A percentile compares a stretch with the other conserved stretches of the same genome.
phyloP scores from a whole-genome alignment of 768 basidiomycete genomes.

The Boletus barrowsii region DNA sequence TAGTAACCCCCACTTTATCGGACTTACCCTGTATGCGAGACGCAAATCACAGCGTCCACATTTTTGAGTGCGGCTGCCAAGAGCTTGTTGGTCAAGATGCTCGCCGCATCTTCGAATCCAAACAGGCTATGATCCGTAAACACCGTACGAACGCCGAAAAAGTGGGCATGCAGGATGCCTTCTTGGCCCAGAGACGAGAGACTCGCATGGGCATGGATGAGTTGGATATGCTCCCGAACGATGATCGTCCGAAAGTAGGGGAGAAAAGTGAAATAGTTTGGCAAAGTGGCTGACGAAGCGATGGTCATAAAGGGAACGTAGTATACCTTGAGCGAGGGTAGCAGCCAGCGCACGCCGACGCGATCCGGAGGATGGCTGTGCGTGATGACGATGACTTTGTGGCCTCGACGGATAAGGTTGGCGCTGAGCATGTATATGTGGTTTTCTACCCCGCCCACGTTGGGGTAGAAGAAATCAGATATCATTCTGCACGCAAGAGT shows the following conservation, averaged over 20 bases:
- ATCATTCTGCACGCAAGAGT: conserved; percentile 66
- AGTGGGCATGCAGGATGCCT: conserved; percentile 83
- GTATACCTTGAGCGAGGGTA: conserved; percentile 88
- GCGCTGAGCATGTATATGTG: conserved; percentile 93
- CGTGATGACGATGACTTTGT: conserved; percentile 94
- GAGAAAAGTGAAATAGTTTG: conserved; percentile 88
- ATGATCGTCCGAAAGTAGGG: conserved; percentile 91
- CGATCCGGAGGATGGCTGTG: conserved; percentile 87
- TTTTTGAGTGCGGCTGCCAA: conserved; percentile 82
- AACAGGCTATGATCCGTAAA: conserved; percentile 98
- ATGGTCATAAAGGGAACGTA: conserved; percentile 89
- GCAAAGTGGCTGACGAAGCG: conserved; percentile 88
- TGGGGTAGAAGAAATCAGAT: conserved; percentile 94
- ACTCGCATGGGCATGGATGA: conserved; percentile 91
- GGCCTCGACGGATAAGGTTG: conserved; percentile 76
- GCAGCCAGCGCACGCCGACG: conserved; percentile 85
- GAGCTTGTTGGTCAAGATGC: conserved; percentile 96
- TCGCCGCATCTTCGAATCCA: conserved; percentile 95
- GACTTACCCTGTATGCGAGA: conserved; percentile 90
- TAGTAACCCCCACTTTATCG: background rate
- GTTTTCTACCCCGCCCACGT: conserved; percentile 93
- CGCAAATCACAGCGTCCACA: conserved; percentile 93
- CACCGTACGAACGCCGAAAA: conserved; percentile 84
- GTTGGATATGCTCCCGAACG: conserved; percentile 76
- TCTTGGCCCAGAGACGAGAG: conserved; percentile 91